A percentile compares a stretch with the other conserved stretches of the same genome.
These are phyloP conservation scores for Leishmania tropica DNA, from an alignment of 208 protist species.

Conservation along the genomic window DNA sequence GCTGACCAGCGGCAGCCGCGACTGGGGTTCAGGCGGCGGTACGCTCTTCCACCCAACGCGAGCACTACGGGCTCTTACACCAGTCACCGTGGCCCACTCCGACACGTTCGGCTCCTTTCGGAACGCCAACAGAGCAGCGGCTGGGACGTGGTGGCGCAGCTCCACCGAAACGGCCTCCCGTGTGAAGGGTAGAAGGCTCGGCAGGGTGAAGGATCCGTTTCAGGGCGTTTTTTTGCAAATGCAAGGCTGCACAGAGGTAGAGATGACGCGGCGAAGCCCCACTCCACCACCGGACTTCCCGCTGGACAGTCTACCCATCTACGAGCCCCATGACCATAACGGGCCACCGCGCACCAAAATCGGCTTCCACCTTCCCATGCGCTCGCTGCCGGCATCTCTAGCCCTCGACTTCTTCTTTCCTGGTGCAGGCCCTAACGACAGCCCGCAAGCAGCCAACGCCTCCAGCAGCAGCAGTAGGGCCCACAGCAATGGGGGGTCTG, in stretches of 20 bases:
- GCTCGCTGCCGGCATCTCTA: conserved; percentile 13
- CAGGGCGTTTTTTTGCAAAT: conserved; percentile 2
- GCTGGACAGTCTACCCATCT: conserved; percentile 49
- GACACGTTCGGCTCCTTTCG: conserved; percentile 1
- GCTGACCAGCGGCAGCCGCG: neutral
- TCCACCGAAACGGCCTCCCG: neutral
- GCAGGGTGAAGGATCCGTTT: conserved; percentile 3
- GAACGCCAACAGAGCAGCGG: neutral
- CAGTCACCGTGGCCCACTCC: conserved; percentile 12
- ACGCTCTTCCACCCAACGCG: conserved; percentile 12
- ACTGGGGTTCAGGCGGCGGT: neutral
- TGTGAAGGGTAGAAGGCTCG: neutral
- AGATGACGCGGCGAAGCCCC: neutral
- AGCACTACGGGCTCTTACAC: conserved; percentile 8
- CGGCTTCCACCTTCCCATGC: conserved; percentile 20
- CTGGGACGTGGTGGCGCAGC: conserved; percentile 7
- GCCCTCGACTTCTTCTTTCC: conserved; percentile 1
- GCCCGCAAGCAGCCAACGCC: neutral
- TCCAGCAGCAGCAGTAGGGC: neutral
- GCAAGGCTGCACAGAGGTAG: neutral
- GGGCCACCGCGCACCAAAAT: conserved; percentile 45
- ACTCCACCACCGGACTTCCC: conserved; percentile 23
- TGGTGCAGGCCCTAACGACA: neutral
- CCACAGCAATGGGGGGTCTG: neutral
- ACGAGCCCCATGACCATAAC: conserved; percentile 53